Percentiles rank a stretch among this genome's conserved stretches.
Evolutionary conservation across 176 grass and related monocot species (phyloP).

Genomic region (Triticum aestivum): DNA sequence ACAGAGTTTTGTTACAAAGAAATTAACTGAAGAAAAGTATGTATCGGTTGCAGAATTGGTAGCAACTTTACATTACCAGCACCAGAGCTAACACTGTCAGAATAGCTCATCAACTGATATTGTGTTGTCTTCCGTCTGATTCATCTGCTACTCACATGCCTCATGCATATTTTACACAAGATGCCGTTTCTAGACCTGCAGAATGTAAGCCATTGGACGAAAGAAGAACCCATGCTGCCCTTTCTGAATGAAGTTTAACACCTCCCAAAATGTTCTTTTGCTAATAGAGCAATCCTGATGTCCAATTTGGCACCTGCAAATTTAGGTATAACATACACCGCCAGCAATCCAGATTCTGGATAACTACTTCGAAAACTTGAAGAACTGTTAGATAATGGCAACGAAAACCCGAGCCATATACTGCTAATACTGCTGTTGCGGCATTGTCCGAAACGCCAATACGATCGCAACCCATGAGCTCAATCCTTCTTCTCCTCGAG

Average conservation of each 20-base stretch:
- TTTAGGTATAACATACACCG: slow-evolving; percentile 1
- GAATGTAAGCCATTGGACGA: neutral
- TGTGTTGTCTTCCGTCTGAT: neutral
- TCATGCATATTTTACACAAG: neutral
- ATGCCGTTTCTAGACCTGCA: neutral
- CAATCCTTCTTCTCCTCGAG: neutral
- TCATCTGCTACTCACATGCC: neutral
- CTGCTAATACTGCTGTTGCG: too few relatives aligned
- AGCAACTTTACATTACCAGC: neutral
- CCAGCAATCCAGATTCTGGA: neutral
- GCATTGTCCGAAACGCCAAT: neutral
- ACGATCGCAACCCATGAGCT: neutral
- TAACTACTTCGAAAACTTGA: neutral
- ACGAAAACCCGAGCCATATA: neutral
- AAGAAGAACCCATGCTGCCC: neutral
- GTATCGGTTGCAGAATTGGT: neutral
- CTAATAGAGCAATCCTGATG: neutral
- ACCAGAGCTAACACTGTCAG: neutral
- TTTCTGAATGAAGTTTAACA: neutral
- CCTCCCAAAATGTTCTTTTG: neutral
- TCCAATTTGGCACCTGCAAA: neutral
- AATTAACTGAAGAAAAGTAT: neutral
- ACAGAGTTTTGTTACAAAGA: neutral
- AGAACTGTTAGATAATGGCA: neutral
- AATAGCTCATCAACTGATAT: neutral